Evolutionary conservation across 1,139 yeast species (phyloP).

Genomic region (Suhomyces taliae): DNA sequence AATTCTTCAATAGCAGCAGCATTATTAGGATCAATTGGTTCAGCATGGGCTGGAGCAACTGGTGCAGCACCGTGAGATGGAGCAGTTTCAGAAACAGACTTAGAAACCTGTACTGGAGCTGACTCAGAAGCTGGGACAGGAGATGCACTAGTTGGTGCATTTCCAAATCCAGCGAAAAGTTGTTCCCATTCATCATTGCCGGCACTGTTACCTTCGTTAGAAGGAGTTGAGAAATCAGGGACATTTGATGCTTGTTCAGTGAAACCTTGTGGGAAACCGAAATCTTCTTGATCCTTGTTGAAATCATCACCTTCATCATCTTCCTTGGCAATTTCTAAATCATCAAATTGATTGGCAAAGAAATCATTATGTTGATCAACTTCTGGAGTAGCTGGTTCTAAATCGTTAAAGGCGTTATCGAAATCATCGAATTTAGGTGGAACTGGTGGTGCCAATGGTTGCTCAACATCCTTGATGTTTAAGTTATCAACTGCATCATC

Average conservation of each 20-base stretch:
- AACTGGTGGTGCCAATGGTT: conserved; percentile 21
- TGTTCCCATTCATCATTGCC: conserved; percentile 90
- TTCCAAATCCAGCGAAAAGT: conserved; percentile 86
- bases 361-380: conserved; percentile 22
- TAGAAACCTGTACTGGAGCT: background rate
- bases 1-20: conserved; percentile 65
- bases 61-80: background rate
- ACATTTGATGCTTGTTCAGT: conserved; percentile 28
- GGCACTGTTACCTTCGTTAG: conserved; percentile 10
- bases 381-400: conserved; percentile 40
- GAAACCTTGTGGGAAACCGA: conserved; percentile 42
- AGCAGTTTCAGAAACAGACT: no score
- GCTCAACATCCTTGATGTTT: conserved; percentile 1
- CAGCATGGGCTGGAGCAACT: conserved; percentile 19
- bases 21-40: conserved; percentile 8
- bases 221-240: conserved; percentile 28
- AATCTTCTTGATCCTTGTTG: conserved; percentile 16
- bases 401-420: conserved; percentile 40
- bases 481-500: conserved; percentile 48
- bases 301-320: conserved; percentile 30
- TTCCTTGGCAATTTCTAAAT: conserved; percentile 47
- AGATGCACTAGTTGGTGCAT: conserved; percentile 28
- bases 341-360: conserved; percentile 52
- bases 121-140: conserved; percentile 8
- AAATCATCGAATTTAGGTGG: conserved; percentile 28